These are phyloP conservation scores for Dendrobium nobile DNA, from an alignment of 106 monocot species.

Conservation along the genomic window DNA sequence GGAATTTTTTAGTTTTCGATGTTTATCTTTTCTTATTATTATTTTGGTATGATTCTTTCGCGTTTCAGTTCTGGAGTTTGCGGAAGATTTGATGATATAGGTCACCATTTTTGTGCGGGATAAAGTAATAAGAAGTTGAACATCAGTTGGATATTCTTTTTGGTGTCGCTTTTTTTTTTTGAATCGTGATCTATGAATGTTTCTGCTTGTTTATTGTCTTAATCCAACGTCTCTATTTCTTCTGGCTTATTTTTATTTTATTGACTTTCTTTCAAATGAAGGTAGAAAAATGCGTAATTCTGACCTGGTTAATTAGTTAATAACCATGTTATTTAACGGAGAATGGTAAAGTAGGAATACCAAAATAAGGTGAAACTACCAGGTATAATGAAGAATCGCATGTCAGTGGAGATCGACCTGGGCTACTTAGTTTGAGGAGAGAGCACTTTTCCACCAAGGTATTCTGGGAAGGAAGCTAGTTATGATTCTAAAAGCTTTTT, in stretches of 20 bases:
- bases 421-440: too few relatives aligned
- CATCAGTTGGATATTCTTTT: neutral
- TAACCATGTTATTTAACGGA: too few relatives aligned
- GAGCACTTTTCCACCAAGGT: too few relatives aligned
- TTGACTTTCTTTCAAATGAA: neutral
- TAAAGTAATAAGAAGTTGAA: neutral
- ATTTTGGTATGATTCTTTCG: neutral
- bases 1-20: neutral
- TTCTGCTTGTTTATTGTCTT: neutral
- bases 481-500: too few relatives aligned
- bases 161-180: too few relatives aligned
- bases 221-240: neutral
- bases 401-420: too few relatives aligned
- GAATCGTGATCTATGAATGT: neutral
- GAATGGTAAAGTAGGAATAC: too few relatives aligned
- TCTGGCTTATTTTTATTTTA: neutral
- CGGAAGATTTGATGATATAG: neutral
- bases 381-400: too few relatives aligned
- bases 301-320: too few relatives aligned
- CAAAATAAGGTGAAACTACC: too few relatives aligned
- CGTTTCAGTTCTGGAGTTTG: neutral
- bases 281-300: too few relatives aligned
- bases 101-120: neutral
- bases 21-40: neutral
- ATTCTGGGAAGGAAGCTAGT: too few relatives aligned